These are phyloP conservation scores for Wickerhamiella allomyrinae DNA, from an alignment of 805 yeast species.

Conservation along the genomic window DNA sequence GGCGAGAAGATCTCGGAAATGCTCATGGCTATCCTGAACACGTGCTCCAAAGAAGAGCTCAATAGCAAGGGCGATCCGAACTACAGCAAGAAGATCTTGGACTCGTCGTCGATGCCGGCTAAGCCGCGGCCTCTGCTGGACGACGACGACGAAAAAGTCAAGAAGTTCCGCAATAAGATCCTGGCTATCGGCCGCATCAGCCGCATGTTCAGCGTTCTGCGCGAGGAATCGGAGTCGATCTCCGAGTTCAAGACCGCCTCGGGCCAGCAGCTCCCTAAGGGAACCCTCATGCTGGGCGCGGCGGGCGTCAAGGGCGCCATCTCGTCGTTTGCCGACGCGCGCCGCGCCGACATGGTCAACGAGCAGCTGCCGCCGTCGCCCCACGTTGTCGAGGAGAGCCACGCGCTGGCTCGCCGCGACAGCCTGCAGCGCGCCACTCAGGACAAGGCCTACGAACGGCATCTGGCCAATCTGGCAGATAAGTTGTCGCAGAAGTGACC, in stretches of 20 bases:
- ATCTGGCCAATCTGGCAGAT: slow-evolving; percentile 5
- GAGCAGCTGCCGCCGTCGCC: slow-evolving; percentile 79
- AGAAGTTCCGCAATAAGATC: slow-evolving; percentile 48
- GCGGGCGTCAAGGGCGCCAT: slow-evolving; percentile 64
- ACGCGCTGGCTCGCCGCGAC: slow-evolving; percentile 32
- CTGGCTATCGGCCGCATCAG: slow-evolving; percentile 94
- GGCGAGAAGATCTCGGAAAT: slow-evolving; percentile 94
- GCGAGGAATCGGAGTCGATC: slow-evolving; percentile 80
- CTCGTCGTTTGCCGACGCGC: slow-evolving; percentile 68
- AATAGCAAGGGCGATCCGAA: slow-evolving; percentile 4
- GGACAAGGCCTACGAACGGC: slow-evolving; percentile 7
- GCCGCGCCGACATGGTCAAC: slow-evolving; percentile 60
- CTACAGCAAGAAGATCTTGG: slow-evolving; percentile 5
- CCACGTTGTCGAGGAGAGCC: slow-evolving; percentile 38
- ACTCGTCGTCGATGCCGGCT: not conserved
- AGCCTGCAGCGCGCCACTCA: slow-evolving; percentile 12
- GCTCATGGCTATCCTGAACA: slow-evolving; percentile 75
- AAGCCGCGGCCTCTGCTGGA: slow-evolving; percentile 9
- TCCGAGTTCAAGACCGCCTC: slow-evolving; percentile 58
- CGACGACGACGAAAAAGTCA: slow-evolving; percentile 21
- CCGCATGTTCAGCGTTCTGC: slow-evolving; percentile 74
- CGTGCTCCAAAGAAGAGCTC: slow-evolving; percentile 90
- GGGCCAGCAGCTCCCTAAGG: slow-evolving; percentile 61
- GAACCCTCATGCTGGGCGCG: slow-evolving; percentile 68
- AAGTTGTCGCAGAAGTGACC: slow-evolving; percentile 1